Percentiles rank a stretch among this genome's conserved stretches.
Conservation (phyloP, 768 basidiomycete species). For the Botryobasidium botryosum region DNA sequence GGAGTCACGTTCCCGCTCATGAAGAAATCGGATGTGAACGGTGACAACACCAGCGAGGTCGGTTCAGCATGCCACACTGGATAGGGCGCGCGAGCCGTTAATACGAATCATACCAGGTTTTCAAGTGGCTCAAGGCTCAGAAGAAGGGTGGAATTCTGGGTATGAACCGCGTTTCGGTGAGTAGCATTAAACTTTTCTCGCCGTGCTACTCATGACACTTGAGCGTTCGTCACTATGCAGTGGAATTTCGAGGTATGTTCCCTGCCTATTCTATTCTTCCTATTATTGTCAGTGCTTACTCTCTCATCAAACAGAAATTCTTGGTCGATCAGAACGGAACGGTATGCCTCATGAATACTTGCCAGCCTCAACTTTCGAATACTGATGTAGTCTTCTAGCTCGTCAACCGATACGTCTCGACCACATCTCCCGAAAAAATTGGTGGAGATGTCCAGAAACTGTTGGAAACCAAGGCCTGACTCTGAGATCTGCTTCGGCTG, state of each 20-base stretch:
- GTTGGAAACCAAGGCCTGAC: too few relatives aligned
- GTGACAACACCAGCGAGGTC: slow-evolving; percentile 57
- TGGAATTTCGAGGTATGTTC: slow-evolving; percentile 73
- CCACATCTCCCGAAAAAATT: slow-evolving; percentile 41
- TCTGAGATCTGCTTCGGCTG: too few relatives aligned
- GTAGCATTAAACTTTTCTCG: too few relatives aligned
- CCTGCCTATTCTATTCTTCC: neutral
- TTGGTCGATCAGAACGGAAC: slow-evolving; percentile 61
- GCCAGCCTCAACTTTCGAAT: too few relatives aligned
- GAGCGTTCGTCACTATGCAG: too few relatives aligned
- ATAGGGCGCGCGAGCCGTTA: too few relatives aligned
- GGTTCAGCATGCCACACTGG: too few relatives aligned
- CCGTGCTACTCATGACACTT: too few relatives aligned
- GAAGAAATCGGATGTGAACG: slow-evolving; percentile 91
- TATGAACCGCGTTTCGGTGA: slow-evolving; percentile 38
- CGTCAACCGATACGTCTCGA: slow-evolving; percentile 59
- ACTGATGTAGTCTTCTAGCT: too few relatives aligned
- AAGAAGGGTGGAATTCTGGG: slow-evolving; percentile 61
- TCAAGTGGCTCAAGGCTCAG: slow-evolving; percentile 68
- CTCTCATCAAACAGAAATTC: slow-evolving; percentile 28
- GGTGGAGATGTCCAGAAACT: slow-evolving; percentile 48
- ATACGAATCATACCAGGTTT: too few relatives aligned
- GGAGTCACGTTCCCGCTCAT: slow-evolving; percentile 82
- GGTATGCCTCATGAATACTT: too few relatives aligned
- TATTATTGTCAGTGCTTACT: neutral